phyloP scores from a whole-genome alignment of 169 alveolate species.

The Plasmodium knowlesi region DNA sequence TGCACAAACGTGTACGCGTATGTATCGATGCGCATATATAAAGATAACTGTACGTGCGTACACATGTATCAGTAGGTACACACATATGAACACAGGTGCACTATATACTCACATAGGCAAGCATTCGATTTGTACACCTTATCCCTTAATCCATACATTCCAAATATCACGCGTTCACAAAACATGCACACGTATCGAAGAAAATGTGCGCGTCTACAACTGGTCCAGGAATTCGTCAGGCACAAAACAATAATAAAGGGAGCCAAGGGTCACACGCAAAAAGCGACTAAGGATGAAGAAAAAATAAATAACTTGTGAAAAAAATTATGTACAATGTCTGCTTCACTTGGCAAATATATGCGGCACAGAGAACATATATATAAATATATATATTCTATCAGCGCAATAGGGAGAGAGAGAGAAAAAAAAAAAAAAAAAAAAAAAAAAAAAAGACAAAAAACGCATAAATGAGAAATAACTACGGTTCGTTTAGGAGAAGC shows the following conservation, averaged over 20 bases:
- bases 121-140: not conserved
- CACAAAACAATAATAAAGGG: not conserved
- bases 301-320: not conserved
- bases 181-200: not conserved
- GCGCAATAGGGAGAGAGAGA: not conserved
- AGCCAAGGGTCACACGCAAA: not conserved
- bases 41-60: not conserved
- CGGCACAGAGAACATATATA: not conserved
- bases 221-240: not conserved
- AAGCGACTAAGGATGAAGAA: not conserved
- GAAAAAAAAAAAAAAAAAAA: not conserved
- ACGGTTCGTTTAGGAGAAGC: not conserved
- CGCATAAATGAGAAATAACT: not conserved
- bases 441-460: not conserved
- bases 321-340: not conserved
- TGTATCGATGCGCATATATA: not conserved
- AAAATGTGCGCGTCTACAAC: not conserved
- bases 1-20: not conserved
- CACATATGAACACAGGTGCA: not conserved
- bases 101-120: not conserved
- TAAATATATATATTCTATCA: not conserved
- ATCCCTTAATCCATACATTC: not conserved
- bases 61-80: not conserved
- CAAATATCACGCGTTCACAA: not conserved
- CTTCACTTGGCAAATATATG: not conserved